Percentiles rank a stretch among this genome's conserved stretches.
Conservation (phyloP, 306 rosid genomes). For the Cicer pinnatifidum region DNA sequence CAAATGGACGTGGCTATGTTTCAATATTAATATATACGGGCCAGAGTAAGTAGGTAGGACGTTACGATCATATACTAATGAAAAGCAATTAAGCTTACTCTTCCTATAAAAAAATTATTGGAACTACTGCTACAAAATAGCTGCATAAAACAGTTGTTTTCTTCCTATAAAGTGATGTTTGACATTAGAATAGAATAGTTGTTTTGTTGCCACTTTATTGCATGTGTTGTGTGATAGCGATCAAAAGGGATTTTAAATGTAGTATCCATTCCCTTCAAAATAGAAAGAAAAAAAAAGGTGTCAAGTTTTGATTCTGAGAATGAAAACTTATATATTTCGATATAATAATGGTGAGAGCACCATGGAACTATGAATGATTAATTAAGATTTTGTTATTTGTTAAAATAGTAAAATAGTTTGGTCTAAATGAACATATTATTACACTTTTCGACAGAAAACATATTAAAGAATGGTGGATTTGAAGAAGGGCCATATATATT, state of each 20-base stretch:
- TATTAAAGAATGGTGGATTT: conserved; percentile 79
- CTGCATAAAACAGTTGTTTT: conserved; percentile 4
- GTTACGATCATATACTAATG: conserved; percentile 45
- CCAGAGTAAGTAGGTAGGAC: conserved; percentile 38
- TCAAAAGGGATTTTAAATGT: neutral
- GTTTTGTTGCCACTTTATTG: conserved; percentile 34
- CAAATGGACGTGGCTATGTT: conserved; percentile 38
- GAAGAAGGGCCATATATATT: conserved; percentile 88
- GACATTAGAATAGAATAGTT: conserved; percentile 20
- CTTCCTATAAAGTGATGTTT: conserved; percentile 5
- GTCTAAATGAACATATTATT: neutral
- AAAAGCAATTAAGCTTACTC: conserved; percentile 32
- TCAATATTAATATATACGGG: conserved; percentile 2
- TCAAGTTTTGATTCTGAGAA: too few species aligned
- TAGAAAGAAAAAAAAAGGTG: neutral
- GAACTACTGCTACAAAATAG: conserved; percentile 2
- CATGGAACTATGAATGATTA: too few species aligned
- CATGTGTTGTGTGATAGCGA: conserved; percentile 29
- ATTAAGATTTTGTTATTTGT: too few species aligned
- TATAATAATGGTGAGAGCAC: too few species aligned
- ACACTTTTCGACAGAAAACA: conserved; percentile 54
- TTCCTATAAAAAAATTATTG: neutral
- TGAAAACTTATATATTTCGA: too few species aligned
- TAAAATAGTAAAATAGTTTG: too few species aligned
- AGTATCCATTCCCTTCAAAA: conserved; percentile 15